phyloP scores from a whole-genome alignment of 306 rosid species.

The Arachis stenosperma region DNA sequence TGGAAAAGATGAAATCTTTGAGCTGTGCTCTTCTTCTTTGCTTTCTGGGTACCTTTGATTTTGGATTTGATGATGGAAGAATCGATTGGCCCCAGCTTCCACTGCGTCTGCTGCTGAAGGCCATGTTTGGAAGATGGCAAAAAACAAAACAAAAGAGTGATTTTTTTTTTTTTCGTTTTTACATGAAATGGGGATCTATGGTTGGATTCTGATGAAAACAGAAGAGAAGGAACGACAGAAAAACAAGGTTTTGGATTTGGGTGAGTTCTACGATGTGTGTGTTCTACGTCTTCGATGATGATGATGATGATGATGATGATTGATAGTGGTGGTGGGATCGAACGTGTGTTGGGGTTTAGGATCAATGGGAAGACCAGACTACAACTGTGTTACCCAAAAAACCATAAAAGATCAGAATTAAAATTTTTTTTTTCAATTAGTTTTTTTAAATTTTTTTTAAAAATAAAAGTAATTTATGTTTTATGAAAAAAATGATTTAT shows the following conservation, averaged over 20 bases:
- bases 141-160: background rate
- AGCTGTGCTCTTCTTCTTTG: constrained; percentile 57
- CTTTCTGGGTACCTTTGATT: constrained; percentile 71
- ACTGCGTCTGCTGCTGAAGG: constrained; percentile 75
- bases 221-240: background rate
- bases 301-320: no score
- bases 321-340: background rate
- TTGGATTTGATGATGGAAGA: constrained; percentile 73
- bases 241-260: background rate
- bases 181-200: background rate
- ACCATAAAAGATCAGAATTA: no score
- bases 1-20: constrained; percentile 68
- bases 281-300: background rate
- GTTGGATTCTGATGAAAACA: no score
- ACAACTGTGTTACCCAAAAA: background rate
- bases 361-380: background rate
- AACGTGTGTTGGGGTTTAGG: background rate
- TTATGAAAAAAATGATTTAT: no score
- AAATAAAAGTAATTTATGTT: no score
- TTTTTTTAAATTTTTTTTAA: no score
- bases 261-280: background rate
- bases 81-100: constrained; percentile 68
- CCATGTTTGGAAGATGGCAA: constrained; percentile 43
- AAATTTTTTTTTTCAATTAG: background rate
- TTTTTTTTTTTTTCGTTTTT: background rate